These are phyloP conservation scores for Tolypocladium nubicola DNA, from an alignment of 2,329 filamentous ascomycete genomes.

Conservation along the genomic window DNA sequence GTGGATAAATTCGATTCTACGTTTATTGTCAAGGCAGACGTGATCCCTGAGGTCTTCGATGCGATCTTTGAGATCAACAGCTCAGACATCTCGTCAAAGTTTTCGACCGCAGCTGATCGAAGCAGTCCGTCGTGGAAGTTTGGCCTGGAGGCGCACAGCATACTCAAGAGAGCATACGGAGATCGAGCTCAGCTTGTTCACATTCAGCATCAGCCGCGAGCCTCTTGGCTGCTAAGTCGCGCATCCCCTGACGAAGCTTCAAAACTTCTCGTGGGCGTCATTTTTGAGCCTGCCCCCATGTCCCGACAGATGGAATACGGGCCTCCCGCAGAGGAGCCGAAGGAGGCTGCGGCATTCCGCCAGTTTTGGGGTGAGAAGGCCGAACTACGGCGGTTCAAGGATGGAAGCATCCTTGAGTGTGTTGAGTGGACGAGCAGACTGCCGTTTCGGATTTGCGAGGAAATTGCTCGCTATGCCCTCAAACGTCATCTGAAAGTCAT, in stretches of 20 bases:
- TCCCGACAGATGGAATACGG: slow-evolving; percentile 77
- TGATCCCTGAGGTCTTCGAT: slow-evolving; percentile 46
- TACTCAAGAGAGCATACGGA: slow-evolving; percentile 61
- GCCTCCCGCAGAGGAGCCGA: slow-evolving; percentile 74
- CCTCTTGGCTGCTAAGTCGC: slow-evolving; percentile 18
- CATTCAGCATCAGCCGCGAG: slow-evolving; percentile 30
- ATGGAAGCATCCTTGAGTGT: slow-evolving; percentile 88
- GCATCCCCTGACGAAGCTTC: slow-evolving; percentile 12
- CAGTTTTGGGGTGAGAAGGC: slow-evolving; percentile 93
- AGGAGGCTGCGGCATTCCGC: slow-evolving; percentile 70
- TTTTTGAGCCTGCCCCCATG: slow-evolving; percentile 63
- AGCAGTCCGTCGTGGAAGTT: slow-evolving; percentile 34
- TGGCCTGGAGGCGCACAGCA: slow-evolving; percentile 48
- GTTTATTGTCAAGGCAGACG: slow-evolving; percentile 59
- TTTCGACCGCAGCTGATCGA: slow-evolving; percentile 23
- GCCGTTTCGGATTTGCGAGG: slow-evolving; percentile 58
- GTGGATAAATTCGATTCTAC: slow-evolving; percentile 75
- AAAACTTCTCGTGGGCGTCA: slow-evolving; percentile 52
- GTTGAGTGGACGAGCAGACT: slow-evolving; percentile 68
- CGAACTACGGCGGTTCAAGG: slow-evolving; percentile 87
- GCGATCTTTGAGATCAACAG: slow-evolving; percentile 26
- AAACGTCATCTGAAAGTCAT: slow-evolving; percentile 55
- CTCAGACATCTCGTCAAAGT: slow-evolving; percentile 13
- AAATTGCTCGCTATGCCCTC: slow-evolving; percentile 67
- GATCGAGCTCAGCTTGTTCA: slow-evolving; percentile 63